Conservation (phyloP, 805 yeast species). For the Lipomyces anomalus region DNA sequence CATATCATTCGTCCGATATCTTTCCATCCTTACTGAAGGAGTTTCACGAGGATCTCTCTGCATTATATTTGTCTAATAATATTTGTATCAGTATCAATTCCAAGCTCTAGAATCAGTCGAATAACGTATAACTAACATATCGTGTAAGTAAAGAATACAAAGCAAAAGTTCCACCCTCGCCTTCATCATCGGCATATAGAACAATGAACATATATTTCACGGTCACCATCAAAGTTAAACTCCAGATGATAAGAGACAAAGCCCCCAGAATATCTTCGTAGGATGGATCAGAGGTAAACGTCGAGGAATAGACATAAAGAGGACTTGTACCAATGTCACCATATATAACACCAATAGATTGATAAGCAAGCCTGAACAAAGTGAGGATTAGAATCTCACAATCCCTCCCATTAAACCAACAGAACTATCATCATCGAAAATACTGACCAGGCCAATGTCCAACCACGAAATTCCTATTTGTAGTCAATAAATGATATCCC, state of each 20-base stretch:
- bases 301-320: constrained; percentile 42
- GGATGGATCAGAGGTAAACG: constrained; percentile 34
- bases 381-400: too few species aligned
- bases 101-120: too few species aligned
- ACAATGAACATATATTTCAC: constrained; percentile 47
- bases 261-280: constrained; percentile 44
- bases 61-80: not conserved
- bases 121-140: constrained; percentile 37
- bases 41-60: not conserved
- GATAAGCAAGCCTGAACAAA: constrained; percentile 32
- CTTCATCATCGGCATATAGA: constrained; percentile 48
- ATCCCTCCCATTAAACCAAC: too few species aligned
- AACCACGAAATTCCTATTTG: too few species aligned
- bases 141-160: constrained; percentile 52
- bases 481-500: too few species aligned
- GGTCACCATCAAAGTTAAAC: constrained; percentile 48
- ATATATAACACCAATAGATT: constrained; percentile 52
- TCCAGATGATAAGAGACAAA: constrained; percentile 47
- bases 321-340: constrained; percentile 61
- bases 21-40: not conserved
- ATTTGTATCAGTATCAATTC: constrained; percentile 1
- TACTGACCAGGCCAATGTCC: too few species aligned
- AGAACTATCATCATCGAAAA: too few species aligned
- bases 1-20: not conserved
- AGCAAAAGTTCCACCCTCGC: constrained; percentile 59